Conservation (phyloP, 2,329 filamentous ascomycete species). For the Graphium sp. region DNA sequence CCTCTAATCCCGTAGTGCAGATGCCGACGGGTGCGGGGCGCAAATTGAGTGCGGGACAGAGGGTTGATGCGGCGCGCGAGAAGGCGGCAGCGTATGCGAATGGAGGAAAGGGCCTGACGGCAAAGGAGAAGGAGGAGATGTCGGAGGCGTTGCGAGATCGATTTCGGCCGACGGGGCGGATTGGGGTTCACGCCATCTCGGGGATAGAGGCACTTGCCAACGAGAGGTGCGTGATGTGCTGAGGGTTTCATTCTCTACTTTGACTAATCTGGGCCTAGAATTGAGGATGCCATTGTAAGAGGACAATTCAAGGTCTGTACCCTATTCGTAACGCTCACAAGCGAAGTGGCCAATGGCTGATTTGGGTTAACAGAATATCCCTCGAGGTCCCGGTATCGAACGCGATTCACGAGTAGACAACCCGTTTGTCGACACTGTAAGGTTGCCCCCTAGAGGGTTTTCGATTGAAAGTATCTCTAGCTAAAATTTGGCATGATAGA, state of each 20-base stretch:
- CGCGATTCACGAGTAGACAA: conserved; percentile 69
- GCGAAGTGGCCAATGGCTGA: too few relatives aligned
- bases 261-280: too few relatives aligned
- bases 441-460: too few relatives aligned
- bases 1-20: too few relatives aligned
- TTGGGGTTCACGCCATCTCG: conserved; percentile 59
- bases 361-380: conserved; percentile 59
- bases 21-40: conserved; percentile 29
- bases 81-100: conserved; percentile 32
- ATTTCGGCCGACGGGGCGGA: conserved; percentile 55
- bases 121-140: conserved; percentile 56
- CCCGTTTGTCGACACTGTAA: conserved; percentile 69
- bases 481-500: too few relatives aligned
- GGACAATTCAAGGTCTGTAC: conserved; percentile 52
- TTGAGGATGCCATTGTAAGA: conserved; percentile 83
- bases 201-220: conserved; percentile 76
- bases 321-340: not conserved
- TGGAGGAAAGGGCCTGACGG: conserved; percentile 35
- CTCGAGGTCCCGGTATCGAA: conserved; percentile 62
- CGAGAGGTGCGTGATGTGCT: conserved; percentile 24
- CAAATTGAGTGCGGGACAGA: conserved; percentile 22
- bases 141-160: conserved; percentile 63
- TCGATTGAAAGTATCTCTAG: too few relatives aligned
- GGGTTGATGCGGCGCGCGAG: conserved; percentile 37
- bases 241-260: not conserved